A percentile compares a stretch with the other conserved stretches of the same genome.
Evolutionary conservation across 2,329 filamentous ascomycete species (phyloP).

Genomic region (Sclerotinia borealis): DNA sequence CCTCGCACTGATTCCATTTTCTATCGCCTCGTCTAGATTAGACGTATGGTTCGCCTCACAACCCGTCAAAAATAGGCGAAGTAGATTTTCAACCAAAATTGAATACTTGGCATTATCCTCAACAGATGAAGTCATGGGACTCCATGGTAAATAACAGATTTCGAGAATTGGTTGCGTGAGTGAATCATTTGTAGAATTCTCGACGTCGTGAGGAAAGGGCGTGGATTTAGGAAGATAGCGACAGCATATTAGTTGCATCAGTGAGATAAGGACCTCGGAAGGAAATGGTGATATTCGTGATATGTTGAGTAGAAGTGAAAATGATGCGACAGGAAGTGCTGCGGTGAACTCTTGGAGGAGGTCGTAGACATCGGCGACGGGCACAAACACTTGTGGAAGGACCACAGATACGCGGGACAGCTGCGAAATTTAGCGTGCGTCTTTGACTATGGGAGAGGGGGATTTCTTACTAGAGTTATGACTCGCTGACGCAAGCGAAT

Average conservation of each 20-base stretch:
- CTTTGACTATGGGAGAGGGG: neutral
- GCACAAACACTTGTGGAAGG: slow-evolving; percentile 41
- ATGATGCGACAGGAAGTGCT: slow-evolving; percentile 26
- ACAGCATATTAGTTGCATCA: slow-evolving; percentile 48
- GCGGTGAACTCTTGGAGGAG: slow-evolving; percentile 41
- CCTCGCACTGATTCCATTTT: slow-evolving; percentile 47
- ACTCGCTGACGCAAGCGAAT: slow-evolving; percentile 29
- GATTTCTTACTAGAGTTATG: slow-evolving; percentile 24
- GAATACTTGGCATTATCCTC: slow-evolving; percentile 53
- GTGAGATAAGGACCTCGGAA: slow-evolving; percentile 37
- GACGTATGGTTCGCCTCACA: slow-evolving; percentile 26
- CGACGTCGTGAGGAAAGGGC: slow-evolving; percentile 30
- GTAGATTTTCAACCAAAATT: slow-evolving; percentile 47
- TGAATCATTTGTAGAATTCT: slow-evolving; percentile 32
- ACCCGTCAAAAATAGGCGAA: slow-evolving; percentile 40
- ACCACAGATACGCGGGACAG: slow-evolving; percentile 32
- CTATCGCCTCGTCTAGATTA: slow-evolving; percentile 40
- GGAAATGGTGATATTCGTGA: slow-evolving; percentile 34
- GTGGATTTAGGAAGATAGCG: slow-evolving; percentile 39
- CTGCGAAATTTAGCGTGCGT: slow-evolving; percentile 12
- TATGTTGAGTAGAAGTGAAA: slow-evolving; percentile 40
- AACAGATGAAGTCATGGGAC: slow-evolving; percentile 41
- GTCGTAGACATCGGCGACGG: slow-evolving; percentile 42
- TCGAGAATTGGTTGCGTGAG: slow-evolving; percentile 46
- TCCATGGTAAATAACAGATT: slow-evolving; percentile 46